phyloP scores from a whole-genome alignment of 257 asterid genomes.

The Nemophila menziesii region DNA sequence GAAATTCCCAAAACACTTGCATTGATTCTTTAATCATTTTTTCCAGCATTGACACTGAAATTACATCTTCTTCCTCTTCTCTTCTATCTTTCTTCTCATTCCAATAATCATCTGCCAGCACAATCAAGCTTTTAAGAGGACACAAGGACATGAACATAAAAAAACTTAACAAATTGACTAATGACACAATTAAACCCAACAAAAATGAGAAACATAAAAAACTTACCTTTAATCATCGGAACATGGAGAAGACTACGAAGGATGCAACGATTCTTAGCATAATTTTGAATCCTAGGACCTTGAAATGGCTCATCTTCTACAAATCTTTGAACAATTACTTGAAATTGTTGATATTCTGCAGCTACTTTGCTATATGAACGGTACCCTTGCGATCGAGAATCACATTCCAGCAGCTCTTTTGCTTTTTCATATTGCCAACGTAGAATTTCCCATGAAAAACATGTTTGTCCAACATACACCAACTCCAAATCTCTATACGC shows the following conservation, averaged over 20 bases:
- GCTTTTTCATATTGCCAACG: constrained; percentile 49
- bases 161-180: background rate
- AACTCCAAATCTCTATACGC: constrained; percentile 50
- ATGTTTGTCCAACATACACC: constrained; percentile 62
- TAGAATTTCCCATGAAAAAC: constrained; percentile 76
- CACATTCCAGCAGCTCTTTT: constrained; percentile 32
- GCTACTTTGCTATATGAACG: constrained; percentile 52
- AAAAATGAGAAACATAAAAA: background rate
- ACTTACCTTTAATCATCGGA: constrained; percentile 55
- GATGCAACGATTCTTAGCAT: constrained; percentile 41
- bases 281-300: constrained; percentile 49
- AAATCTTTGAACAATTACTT: constrained; percentile 64
- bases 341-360: constrained; percentile 68
- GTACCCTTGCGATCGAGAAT: constrained; percentile 15
- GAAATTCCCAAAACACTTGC: constrained; percentile 47
- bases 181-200: background rate
- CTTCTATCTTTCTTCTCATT: constrained; percentile 33
- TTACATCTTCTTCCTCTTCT: constrained; percentile 29
- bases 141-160: background rate
- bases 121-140: background rate
- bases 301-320: constrained; percentile 66
- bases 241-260: constrained; percentile 58
- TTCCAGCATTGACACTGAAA: constrained; percentile 31
- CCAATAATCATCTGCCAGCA: constrained; percentile 47
- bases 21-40: constrained; percentile 46